phyloP scores from a whole-genome alignment of 1,284 basidiomycete genomes.

The Ceratobasidium theobromae region DNA sequence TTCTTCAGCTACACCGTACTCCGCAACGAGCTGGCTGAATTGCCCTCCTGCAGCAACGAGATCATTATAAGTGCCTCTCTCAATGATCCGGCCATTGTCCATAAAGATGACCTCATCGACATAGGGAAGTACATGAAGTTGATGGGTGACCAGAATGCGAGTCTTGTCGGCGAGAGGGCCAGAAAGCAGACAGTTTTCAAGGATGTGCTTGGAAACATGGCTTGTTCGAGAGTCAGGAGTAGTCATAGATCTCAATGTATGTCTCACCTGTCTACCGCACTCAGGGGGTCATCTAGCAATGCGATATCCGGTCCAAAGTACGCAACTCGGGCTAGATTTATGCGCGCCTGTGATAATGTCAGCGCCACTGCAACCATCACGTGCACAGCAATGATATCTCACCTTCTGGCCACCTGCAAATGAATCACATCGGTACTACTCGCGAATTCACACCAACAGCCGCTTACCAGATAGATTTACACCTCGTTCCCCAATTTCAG shows the following conservation, averaged over 20 bases:
- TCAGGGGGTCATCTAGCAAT: constrained; percentile 69
- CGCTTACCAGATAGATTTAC: constrained; percentile 34
- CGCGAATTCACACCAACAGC: background rate
- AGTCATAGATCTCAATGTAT: too few species aligned
- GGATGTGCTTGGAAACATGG: constrained; percentile 60
- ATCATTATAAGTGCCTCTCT: constrained; percentile 71
- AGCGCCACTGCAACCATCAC: constrained; percentile 36
- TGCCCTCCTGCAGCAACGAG: constrained; percentile 55
- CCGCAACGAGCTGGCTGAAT: constrained; percentile 63
- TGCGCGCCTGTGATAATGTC: constrained; percentile 24
- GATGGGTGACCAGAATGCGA: constrained; percentile 72
- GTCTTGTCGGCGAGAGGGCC: constrained; percentile 52
- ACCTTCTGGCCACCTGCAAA: constrained; percentile 32
- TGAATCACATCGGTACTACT: constrained; percentile 39
- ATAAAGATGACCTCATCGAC: constrained; percentile 72
- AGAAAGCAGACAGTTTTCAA: constrained; percentile 60
- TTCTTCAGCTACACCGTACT: constrained; percentile 54
- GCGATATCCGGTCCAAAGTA: constrained; percentile 40
- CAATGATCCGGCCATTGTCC: constrained; percentile 70
- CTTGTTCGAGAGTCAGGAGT: background rate
- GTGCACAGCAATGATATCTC: background rate
- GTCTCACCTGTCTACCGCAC: constrained; percentile 61
- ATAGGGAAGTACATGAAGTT: constrained; percentile 75
- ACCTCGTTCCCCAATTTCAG: constrained; percentile 37
- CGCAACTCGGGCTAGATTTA: constrained; percentile 38